Conservation (phyloP, 345 rosid genomes). For the Citrus sinensis region DNA sequence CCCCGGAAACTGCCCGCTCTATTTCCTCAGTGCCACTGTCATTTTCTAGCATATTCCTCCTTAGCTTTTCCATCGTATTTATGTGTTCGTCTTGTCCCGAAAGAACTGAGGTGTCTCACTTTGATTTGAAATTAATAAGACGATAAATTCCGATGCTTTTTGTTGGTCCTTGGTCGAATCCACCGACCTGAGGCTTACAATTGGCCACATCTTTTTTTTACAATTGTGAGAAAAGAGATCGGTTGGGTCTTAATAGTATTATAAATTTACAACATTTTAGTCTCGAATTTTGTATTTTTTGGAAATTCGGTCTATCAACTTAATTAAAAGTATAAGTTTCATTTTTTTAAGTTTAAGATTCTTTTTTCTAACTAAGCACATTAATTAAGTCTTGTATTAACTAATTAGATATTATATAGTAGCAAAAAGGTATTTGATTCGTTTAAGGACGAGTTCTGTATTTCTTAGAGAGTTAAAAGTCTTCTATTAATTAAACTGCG, state of each 20-base stretch:
- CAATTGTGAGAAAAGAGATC: no score
- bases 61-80: not conserved
- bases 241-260: no score
- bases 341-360: no score
- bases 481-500: not conserved
- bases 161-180: not conserved
- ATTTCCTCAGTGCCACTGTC: not conserved
- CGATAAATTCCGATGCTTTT: not conserved
- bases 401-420: no score
- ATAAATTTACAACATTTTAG: no score
- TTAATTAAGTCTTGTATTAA: no score
- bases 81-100: not conserved
- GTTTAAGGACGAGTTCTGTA: not conserved
- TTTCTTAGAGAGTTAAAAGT: not conserved
- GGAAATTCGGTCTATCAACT: no score
- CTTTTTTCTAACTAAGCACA: no score
- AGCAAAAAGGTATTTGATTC: not conserved
- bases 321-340: no score
- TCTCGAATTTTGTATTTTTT: no score
- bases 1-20: not conserved
- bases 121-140: not conserved
- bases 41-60: constrained; percentile 7
- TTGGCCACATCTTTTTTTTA: not conserved
- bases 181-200: not conserved
- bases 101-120: not conserved